A percentile compares a stretch with the other conserved stretches of the same genome.
phyloP scores from a whole-genome alignment of 768 basidiomycete genomes.

The Tylopilus subfusipes region DNA sequence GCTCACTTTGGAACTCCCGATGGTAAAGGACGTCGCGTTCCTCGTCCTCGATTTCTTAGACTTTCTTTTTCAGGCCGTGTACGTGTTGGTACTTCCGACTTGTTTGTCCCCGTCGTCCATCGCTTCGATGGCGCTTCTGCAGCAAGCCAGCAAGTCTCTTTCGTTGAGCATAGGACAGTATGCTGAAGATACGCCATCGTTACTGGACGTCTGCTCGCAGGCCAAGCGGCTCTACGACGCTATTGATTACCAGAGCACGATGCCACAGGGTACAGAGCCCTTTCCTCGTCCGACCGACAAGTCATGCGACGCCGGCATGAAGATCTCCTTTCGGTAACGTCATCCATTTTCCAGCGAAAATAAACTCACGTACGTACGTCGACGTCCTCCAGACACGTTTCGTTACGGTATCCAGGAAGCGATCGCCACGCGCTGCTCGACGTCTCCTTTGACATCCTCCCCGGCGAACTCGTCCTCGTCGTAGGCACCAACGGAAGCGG shows the following conservation, averaged over 20 bases:
- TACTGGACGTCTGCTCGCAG: constrained; percentile 12
- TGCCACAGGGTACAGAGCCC: constrained; percentile 17
- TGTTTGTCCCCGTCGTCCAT: constrained; percentile 30
- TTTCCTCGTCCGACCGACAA: constrained; percentile 14
- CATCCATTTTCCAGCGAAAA: not conserved
- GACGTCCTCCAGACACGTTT: constrained; percentile 13
- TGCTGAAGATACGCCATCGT: not conserved
- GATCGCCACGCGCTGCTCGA: constrained; percentile 20
- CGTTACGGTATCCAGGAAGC: constrained; percentile 23
- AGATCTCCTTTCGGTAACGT: constrained; percentile 25
- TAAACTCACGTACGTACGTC: not conserved
- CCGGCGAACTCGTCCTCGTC: constrained; percentile 30
- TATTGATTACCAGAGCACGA: constrained; percentile 17
- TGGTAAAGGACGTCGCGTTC: constrained; percentile 24
- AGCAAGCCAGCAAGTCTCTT: constrained; percentile 28
- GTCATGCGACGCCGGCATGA: constrained; percentile 20
- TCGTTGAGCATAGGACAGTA: constrained; percentile 16
- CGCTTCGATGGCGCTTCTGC: constrained; percentile 33
- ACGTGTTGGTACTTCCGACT: constrained; percentile 21
- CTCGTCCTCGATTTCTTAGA: not conserved
- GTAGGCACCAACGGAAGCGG: constrained; percentile 31
- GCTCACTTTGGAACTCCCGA: constrained; percentile 32
- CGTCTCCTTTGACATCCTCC: constrained; percentile 27
- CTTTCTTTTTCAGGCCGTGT: constrained; percentile 20
- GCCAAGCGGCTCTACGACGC: constrained; percentile 23